Conservation (phyloP, 2,329 filamentous ascomycete genomes). For the Sclerotinia borealis region DNA sequence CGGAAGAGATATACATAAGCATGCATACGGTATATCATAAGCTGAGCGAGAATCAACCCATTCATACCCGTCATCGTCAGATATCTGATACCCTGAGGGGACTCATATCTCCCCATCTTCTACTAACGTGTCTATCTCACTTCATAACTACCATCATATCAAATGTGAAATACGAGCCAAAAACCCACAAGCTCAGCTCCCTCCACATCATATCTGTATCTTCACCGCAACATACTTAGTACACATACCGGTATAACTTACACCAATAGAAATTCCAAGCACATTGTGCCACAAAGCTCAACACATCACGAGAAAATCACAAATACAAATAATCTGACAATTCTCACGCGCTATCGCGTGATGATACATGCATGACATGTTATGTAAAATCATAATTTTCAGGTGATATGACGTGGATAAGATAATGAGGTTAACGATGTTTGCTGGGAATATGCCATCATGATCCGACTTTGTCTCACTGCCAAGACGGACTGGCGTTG, state of each 20-base stretch:
- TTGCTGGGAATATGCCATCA: background rate
- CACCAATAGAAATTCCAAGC: background rate
- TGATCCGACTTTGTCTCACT: slow-evolving; percentile 5
- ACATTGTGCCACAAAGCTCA: background rate
- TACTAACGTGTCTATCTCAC: background rate
- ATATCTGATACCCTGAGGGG: background rate
- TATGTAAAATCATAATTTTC: background rate
- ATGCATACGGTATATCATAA: background rate
- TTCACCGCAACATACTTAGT: background rate
- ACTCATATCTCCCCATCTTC: background rate
- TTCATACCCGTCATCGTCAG: background rate
- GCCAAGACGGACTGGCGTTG: background rate
- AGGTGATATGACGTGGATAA: background rate
- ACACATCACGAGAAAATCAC: background rate
- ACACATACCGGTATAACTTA: too few species aligned
- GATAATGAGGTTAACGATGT: background rate
- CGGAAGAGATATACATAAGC: background rate
- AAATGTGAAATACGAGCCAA: background rate
- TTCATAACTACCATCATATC: background rate
- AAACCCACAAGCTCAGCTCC: background rate
- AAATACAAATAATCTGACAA: background rate
- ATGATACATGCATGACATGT: too few species aligned
- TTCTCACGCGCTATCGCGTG: background rate
- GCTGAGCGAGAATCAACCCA: background rate
- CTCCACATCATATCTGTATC: background rate